phyloP scores from a whole-genome alignment of 2,329 filamentous ascomycete species.

The Fusarium lyarnte region DNA sequence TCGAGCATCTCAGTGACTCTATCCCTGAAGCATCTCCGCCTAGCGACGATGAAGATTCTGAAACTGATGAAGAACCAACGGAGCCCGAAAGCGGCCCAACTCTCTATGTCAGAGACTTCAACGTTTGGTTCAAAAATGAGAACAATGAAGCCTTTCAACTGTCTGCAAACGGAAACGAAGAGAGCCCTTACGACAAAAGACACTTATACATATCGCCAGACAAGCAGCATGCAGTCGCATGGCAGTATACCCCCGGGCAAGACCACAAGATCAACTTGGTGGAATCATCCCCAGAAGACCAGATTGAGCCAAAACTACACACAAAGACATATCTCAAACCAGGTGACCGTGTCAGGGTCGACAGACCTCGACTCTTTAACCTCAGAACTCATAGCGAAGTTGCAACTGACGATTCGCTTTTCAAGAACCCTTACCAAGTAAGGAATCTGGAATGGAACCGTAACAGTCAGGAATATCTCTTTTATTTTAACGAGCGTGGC shows the following conservation, averaged over 20 bases:
- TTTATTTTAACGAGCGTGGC: constrained; percentile 44
- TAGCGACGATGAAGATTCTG: not conserved
- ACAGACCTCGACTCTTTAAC: constrained; percentile 42
- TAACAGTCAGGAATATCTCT: constrained; percentile 38
- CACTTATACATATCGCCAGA: constrained; percentile 30
- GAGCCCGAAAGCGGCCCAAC: not conserved
- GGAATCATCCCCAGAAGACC: constrained; percentile 43
- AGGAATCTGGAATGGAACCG: constrained; percentile 39
- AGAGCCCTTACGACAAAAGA: constrained; percentile 31
- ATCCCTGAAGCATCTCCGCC: not conserved
- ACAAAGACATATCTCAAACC: constrained; percentile 40
- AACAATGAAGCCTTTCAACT: constrained; percentile 21
- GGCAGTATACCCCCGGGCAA: constrained; percentile 38
- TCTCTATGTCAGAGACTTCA: constrained; percentile 7
- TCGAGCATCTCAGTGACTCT: constrained; percentile 13
- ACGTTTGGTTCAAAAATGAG: constrained; percentile 15
- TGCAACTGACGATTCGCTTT: constrained; percentile 33
- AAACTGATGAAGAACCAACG: not conserved
- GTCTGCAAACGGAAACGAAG: constrained; percentile 25
- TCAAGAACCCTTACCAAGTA: constrained; percentile 38
- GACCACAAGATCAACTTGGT: constrained; percentile 30
- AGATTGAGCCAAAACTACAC: constrained; percentile 41
- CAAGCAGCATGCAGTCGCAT: constrained; percentile 26
- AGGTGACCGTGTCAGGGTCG: constrained; percentile 37
- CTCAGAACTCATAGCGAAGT: constrained; percentile 32